Base-by-base conservation (phyloP, 1,284 basidiomycete species). In the Ganoderma lucidum region DNA sequence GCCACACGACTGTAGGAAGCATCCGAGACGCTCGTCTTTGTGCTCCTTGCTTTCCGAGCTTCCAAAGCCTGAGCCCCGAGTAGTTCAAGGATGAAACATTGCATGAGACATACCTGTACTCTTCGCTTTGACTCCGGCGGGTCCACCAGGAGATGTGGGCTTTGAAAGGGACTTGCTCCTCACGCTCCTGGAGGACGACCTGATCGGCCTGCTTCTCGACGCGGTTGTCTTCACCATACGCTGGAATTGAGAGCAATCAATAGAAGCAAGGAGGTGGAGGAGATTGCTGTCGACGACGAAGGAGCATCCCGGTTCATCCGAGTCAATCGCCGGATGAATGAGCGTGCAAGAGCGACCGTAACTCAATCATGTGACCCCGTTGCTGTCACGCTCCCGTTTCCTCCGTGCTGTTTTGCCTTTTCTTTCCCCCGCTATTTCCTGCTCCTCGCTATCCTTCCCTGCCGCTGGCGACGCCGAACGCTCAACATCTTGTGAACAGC, bases 291-390 rank as follows among this genome's bases (percentile, higher is more conserved):
- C 32, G 63, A 39, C 32, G 53, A 39, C 17, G 17, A 41, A 61
- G 39, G 55, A 59, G 28, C 42, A 37, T 28, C 37, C 30, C 14
- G n/a, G n/a, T 23, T 23, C 23, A 23, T 23, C 23, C 23, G 23
- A 56, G 32, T 14, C 37, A 42, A 14, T 39, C 32, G 51, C 17
- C 5, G 55, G 15, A 37, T 41, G n/a, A 9, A 28, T 23, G 48
- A 53, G 23, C 48, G 23, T 53, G 23, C 23, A 12, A 53, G 23
- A 44, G 44, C 6, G 12, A 2, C n/a, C 42, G 65, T 63, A 61
- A 67, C 41, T 12, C 32, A 10, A 23, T 56, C 65, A 58, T 58
- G 65, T 66, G 60, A 66, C 32, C 60, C 39, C 6, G 17, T 17
- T 15, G 2, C 59, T 9, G 51, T 66, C 65, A 66, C 65, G 51